These are phyloP conservation scores for Candida boidinii DNA, from an alignment of 805 yeast genomes.

Conservation along the genomic window DNA sequence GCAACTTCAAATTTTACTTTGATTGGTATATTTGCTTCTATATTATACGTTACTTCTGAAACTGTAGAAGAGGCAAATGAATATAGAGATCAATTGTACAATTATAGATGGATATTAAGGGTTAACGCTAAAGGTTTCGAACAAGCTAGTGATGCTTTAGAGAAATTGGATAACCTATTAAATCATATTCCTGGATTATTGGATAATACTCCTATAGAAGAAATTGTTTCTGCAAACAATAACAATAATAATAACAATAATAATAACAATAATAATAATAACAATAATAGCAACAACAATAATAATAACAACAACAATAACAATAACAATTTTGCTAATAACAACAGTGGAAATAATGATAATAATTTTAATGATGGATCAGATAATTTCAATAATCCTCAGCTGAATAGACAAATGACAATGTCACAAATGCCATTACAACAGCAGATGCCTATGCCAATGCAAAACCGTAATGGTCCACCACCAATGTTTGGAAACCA, in stretches of 20 bases:
- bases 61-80: slow-evolving; percentile 52
- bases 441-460: no score
- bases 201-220: slow-evolving; percentile 7
- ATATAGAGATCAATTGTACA: slow-evolving; percentile 61
- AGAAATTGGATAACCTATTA: slow-evolving; percentile 61
- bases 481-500: no score
- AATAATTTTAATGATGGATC: background rate
- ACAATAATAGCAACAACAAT: slow-evolving; percentile 1
- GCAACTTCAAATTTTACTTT: slow-evolving; percentile 71
- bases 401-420: no score
- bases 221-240: slow-evolving; percentile 1
- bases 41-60: slow-evolving; percentile 62
- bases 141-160: slow-evolving; percentile 68
- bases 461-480: no score
- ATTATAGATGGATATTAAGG: slow-evolving; percentile 69
- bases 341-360: background rate
- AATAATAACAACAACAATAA: background rate
- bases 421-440: no score
- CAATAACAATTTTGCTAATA: background rate
- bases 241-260: slow-evolving; percentile 1
- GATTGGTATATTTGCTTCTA: slow-evolving; percentile 83
- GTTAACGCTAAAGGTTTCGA: slow-evolving; percentile 70
- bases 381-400: slow-evolving; percentile 1
- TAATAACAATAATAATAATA: slow-evolving; percentile 1
- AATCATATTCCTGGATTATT: slow-evolving; percentile 68